These are phyloP conservation scores for Hordeum marinum DNA, from an alignment of 176 grass and related monocot species.

Conservation along the genomic window DNA sequence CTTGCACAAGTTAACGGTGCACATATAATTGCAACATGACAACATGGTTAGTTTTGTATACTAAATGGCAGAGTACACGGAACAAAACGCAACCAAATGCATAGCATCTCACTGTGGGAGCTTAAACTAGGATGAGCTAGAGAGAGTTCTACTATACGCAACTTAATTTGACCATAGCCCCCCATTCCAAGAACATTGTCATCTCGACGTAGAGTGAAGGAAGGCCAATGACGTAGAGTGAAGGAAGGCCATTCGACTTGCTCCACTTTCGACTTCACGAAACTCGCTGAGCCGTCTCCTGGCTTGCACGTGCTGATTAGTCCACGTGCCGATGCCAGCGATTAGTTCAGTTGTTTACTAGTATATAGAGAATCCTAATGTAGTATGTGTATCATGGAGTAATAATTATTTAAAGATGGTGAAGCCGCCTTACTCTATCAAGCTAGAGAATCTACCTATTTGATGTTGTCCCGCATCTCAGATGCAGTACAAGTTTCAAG, in stretches of 20 bases:
- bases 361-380: neutral
- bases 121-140: neutral
- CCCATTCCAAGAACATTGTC: conserved; percentile 37
- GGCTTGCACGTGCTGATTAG: conserved; percentile 41
- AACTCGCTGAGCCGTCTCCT: neutral
- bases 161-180: conserved; percentile 26
- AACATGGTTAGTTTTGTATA: neutral
- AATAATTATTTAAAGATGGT: neutral
- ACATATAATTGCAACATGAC: neutral
- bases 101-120: neutral
- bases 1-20: neutral
- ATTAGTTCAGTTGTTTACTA: neutral
- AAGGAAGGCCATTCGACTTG: neutral
- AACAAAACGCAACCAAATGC: neutral
- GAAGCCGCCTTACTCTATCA: conserved; percentile 33
- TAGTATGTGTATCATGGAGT: conserved; percentile 19
- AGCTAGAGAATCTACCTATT: conserved; percentile 43
- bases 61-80: neutral
- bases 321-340: conserved; percentile 36
- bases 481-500: conserved; percentile 48
- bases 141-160: neutral
- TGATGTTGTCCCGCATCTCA: conserved; percentile 31
- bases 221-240: neutral
- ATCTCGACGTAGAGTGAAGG: neutral
- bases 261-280: conserved; percentile 14